A percentile compares a stretch with the other conserved stretches of the same genome.
phyloP scores from a whole-genome alignment of 176 grass and related monocot genomes.

The Musa schizocarpa region DNA sequence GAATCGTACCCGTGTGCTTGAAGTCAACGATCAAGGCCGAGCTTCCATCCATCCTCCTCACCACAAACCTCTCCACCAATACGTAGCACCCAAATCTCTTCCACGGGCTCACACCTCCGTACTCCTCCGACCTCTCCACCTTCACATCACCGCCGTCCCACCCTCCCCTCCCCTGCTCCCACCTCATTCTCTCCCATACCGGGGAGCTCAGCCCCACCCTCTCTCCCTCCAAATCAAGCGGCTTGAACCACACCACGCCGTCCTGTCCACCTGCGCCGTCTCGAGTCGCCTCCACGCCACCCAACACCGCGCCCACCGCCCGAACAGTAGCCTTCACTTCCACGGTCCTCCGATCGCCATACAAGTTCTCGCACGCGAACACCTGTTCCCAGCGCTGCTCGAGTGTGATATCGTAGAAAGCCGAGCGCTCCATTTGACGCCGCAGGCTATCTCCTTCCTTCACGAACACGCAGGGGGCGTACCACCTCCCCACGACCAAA shows the following conservation, averaged over 20 bases:
- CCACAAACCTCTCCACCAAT: conserved; percentile 56
- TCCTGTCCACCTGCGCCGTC: no score
- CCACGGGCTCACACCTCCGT: not conserved
- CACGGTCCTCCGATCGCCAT: not conserved
- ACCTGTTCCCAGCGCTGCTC: conserved; percentile 44
- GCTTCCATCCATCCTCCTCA: conserved; percentile 48
- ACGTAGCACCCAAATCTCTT: conserved; percentile 17
- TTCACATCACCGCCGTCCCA: conserved; percentile 28
- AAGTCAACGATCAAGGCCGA: conserved; percentile 39
- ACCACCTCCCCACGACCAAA: conserved; percentile 38
- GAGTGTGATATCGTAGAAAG: conserved; percentile 42
- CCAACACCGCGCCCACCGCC: conserved; percentile 7
- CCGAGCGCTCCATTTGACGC: conserved; percentile 30
- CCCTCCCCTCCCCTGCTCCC: conserved; percentile 45
- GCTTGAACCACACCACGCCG: no score
- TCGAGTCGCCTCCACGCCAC: no score
- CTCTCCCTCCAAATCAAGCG: not conserved
- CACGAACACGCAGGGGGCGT: conserved; percentile 38
- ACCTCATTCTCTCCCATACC: conserved; percentile 54
- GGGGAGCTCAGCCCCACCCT: conserved; percentile 30
- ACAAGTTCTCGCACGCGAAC: not conserved
- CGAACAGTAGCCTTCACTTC: not conserved
- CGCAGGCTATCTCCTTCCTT: conserved; percentile 11
- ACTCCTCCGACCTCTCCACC: conserved; percentile 22
- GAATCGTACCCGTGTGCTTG: not conserved